phyloP scores from a whole-genome alignment of 164 flowering plant genomes.

The Kalanchoe fedtschenkoi region DNA sequence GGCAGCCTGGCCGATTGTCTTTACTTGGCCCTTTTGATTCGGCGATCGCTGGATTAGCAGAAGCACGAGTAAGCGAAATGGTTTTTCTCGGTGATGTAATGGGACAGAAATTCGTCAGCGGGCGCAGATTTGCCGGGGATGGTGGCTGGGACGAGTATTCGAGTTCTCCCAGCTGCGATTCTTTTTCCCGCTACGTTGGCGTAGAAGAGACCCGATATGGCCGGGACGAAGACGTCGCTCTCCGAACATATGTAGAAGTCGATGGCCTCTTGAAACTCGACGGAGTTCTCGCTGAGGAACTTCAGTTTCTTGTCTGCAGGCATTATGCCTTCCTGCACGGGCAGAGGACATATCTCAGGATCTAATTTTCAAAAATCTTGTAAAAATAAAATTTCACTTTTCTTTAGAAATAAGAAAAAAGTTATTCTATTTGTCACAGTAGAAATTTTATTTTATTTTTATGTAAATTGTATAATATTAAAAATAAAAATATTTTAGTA shows the following conservation, averaged over 20 bases:
- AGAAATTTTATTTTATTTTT: too few species aligned
- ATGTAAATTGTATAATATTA: too few species aligned
- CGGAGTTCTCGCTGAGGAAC: slow-evolving; percentile 36
- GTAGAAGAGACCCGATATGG: slow-evolving; percentile 81
- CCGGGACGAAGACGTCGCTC: slow-evolving; percentile 94
- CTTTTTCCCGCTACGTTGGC: slow-evolving; percentile 78
- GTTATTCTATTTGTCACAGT: too few species aligned
- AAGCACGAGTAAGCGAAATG: slow-evolving; percentile 88
- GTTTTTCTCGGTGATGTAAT: slow-evolving; percentile 62
- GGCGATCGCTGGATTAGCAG: slow-evolving; percentile 26
- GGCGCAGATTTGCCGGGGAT: slow-evolving; percentile 41
- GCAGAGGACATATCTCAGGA: background rate
- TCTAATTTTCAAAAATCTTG: background rate
- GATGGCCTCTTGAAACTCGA: slow-evolving; percentile 56
- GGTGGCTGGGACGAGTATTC: slow-evolving; percentile 59
- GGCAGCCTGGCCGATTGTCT: background rate
- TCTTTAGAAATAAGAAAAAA: too few species aligned
- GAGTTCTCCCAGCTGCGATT: slow-evolving; percentile 54
- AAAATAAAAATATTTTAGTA: too few species aligned
- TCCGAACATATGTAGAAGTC: slow-evolving; percentile 79
- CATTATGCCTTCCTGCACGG: slow-evolving; percentile 70
- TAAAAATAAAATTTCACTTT: too few species aligned
- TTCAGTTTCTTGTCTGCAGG: slow-evolving; percentile 57
- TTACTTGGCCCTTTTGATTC: background rate
- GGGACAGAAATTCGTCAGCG: slow-evolving; percentile 41